Conservation (phyloP, 2,329 filamentous ascomycete genomes). For the Periconia sp. region DNA sequence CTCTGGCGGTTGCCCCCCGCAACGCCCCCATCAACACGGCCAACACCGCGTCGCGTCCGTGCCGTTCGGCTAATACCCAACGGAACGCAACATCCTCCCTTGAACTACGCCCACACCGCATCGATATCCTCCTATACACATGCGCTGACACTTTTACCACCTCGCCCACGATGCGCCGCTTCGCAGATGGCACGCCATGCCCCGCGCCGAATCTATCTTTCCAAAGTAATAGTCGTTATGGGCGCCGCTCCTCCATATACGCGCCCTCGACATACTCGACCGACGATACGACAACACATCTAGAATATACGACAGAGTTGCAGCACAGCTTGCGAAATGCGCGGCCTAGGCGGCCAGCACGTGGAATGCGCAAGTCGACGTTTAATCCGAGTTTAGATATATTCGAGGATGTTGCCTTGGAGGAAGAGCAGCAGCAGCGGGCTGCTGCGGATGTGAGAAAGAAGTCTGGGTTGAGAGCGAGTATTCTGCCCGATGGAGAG, state of each 20-base stretch:
- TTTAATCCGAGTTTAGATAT: slow-evolving; percentile 45
- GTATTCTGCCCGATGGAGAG: slow-evolving; percentile 27
- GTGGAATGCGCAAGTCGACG: slow-evolving; percentile 30
- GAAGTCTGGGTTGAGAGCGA: slow-evolving; percentile 21
- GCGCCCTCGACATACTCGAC: slow-evolving; percentile 36
- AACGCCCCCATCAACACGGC: slow-evolving; percentile 11
- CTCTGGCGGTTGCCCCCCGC: slow-evolving; percentile 21
- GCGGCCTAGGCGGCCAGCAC: slow-evolving; percentile 43
- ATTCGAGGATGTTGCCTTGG: slow-evolving; percentile 46
- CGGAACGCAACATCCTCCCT: background rate
- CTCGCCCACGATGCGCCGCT: slow-evolving; percentile 37
- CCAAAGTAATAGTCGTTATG: slow-evolving; percentile 28
- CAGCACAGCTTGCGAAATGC: slow-evolving; percentile 33
- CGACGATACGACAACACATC: slow-evolving; percentile 43
- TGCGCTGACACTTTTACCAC: background rate
- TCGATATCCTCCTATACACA: slow-evolving; percentile 3
- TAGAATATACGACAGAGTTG: slow-evolving; percentile 48
- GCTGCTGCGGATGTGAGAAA: slow-evolving; percentile 26
- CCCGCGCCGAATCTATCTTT: slow-evolving; percentile 38
- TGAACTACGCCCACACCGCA: slow-evolving; percentile 1
- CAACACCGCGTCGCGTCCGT: slow-evolving; percentile 15
- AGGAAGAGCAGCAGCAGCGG: slow-evolving; percentile 38
- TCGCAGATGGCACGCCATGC: slow-evolving; percentile 44
- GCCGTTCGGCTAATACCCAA: slow-evolving; percentile 15
- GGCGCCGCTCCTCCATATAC: slow-evolving; percentile 32